These are phyloP conservation scores for Rhizophagus prolifer DNA, from an alignment of 192 early-diverging fungal species.

Conservation along the genomic window DNA sequence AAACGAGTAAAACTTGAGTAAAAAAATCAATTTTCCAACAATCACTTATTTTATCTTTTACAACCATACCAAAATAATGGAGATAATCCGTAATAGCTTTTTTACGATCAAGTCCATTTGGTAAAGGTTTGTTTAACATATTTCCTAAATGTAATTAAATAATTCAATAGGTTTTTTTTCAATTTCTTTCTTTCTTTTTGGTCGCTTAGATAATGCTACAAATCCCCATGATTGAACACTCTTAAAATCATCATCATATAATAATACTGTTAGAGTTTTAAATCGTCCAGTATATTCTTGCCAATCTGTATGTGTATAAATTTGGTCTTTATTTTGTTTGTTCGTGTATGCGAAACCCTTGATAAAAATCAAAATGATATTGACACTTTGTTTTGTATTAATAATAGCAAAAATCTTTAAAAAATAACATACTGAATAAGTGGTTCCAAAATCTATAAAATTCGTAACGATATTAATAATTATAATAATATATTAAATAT, in stretches of 20 bases:
- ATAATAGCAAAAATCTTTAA: too few species aligned
- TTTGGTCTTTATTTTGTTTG: background rate
- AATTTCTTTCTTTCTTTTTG: background rate
- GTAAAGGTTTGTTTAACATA: background rate
- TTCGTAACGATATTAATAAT: background rate
- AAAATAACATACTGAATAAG: background rate
- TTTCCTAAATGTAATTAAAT: constrained; percentile 11
- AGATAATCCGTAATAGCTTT: background rate
- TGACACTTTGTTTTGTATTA: too few species aligned
- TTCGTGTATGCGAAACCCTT: background rate
- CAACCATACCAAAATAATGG: background rate
- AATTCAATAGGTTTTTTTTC: background rate
- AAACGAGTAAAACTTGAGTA: background rate
- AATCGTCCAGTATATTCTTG: background rate
- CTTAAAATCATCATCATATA: background rate
- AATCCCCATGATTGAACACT: background rate
- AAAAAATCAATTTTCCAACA: background rate
- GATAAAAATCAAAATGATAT: background rate
- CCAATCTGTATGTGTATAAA: background rate
- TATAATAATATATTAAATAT: too few species aligned
- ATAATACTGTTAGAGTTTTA: background rate
- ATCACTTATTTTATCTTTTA: background rate
- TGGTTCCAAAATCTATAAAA: background rate
- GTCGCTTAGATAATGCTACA: background rate
- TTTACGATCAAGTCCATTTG: background rate